phyloP scores from a whole-genome alignment of 768 basidiomycete genomes.

The Lactarius quietus region DNA sequence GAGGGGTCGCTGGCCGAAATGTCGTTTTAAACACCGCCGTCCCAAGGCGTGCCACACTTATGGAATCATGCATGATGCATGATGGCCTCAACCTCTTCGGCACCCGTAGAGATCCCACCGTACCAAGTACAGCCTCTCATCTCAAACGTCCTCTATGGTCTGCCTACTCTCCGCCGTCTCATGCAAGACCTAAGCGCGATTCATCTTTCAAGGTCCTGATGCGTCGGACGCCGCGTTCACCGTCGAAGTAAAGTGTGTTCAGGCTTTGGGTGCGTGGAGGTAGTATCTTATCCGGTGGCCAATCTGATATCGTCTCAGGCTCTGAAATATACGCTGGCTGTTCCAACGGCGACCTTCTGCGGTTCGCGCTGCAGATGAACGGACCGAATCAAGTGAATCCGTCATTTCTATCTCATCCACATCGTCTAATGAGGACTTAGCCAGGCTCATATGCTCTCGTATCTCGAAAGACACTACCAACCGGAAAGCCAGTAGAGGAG shows the following conservation, averaged over 20 bases:
- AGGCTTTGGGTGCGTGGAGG: constrained; percentile 29
- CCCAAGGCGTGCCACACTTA: no score
- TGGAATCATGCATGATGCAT: no score
- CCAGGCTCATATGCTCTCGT: constrained; percentile 30
- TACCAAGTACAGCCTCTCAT: background rate
- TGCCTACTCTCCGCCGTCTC: background rate
- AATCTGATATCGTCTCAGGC: constrained; percentile 38
- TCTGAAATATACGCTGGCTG: constrained; percentile 87
- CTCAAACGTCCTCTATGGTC: background rate
- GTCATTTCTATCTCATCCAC: background rate
- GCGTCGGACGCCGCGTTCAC: background rate
- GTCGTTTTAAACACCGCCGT: no score
- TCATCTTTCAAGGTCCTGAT: background rate
- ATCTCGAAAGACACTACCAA: constrained; percentile 54
- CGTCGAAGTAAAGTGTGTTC: constrained; percentile 29
- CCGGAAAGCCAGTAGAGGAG: constrained; percentile 70
- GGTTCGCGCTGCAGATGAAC: constrained; percentile 68
- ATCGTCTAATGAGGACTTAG: constrained; percentile 16
- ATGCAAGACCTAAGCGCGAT: background rate
- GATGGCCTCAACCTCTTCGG: constrained; percentile 28
- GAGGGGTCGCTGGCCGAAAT: no score
- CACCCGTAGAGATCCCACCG: constrained; percentile 41
- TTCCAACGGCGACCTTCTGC: constrained; percentile 77
- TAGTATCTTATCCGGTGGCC: constrained; percentile 5
- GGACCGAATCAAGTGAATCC: constrained; percentile 40